Evolutionary conservation across 108 stramenopile species (phyloP), one percentile per base, ranked within the genome.

Genomic region (Schizochytrium sp.): DNA sequence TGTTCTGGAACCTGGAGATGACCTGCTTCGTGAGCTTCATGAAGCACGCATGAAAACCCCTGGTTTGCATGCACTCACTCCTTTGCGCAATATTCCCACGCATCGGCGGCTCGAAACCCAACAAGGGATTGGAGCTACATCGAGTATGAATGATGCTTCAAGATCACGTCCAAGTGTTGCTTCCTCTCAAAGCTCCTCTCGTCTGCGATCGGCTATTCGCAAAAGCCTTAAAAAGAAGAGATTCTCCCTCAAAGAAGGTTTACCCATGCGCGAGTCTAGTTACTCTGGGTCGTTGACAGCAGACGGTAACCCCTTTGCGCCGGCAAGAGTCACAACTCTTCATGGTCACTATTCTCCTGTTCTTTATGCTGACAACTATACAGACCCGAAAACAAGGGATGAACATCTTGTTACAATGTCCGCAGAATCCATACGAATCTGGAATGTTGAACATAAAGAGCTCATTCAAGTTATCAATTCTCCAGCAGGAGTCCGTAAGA

Each of bases 31-130:
- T 8, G 50, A 55, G 50, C 28, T 83, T 0, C 1, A 83, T n/a
- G 47, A 17, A 8, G 53, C 50, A 53, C 76, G 76, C 76, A 55
- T 55, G 76, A 17, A 40, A 40, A 83, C 76, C 50, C 47, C 76
- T 7, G 76, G 76, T 0, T 28, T 83, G 3, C 76, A 83, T 42
- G 76, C 76, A 13, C 76, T 69, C 7, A 44, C 64, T 38, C 64
- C 64, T 2, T 15, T 69, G 12, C 64, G 64, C 12, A 15, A 28
- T 15, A 38, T 69, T 15, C 64, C 15, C 19, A 15, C 64, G 64
- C 12, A 69, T 8, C 64, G 19, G 42, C 64, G 13, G 10, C 57
- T 15, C 17, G 57, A 17, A 58, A 10, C 13, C 13, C 57, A 15
- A 10, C 57, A 17, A 58, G 57, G 10, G 13, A 10, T 58, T 58